Evolutionary conservation across 805 yeast genomes (phyloP).

Genomic region (Wickerhamomyces canadensis): DNA sequence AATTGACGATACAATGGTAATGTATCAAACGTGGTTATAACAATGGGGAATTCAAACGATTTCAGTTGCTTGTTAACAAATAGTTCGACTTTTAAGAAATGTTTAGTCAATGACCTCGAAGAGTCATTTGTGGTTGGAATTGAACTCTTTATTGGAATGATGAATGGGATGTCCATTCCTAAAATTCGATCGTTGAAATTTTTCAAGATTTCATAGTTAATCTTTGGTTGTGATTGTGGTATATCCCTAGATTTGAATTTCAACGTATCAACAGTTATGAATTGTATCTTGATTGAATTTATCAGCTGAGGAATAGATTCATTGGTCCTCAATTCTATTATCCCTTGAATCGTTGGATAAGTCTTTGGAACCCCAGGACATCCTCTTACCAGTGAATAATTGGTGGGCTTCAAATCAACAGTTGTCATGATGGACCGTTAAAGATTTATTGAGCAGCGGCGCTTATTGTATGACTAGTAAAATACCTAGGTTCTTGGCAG

Average conservation of each 20-base stretch:
- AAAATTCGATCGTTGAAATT: conserved; percentile 38
- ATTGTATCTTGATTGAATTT: conserved; percentile 41
- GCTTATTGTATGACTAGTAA: neutral
- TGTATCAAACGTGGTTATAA: conserved; percentile 50
- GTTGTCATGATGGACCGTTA: neutral
- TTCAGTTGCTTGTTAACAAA: conserved; percentile 8
- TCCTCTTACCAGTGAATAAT: conserved; percentile 50
- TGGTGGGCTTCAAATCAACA: conserved; percentile 39
- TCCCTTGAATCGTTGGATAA: conserved; percentile 54
- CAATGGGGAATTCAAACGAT: conserved; percentile 39
- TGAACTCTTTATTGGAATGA: conserved; percentile 50
- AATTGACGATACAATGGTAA: conserved; percentile 52
- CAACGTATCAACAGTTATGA: conserved; percentile 47
- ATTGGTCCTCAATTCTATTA: conserved; percentile 46
- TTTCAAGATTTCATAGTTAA: conserved; percentile 28
- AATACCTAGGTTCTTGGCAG: neutral
- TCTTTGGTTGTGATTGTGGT: conserved; percentile 25
- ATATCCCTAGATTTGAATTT: conserved; percentile 32
- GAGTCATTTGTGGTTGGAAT: conserved; percentile 48
- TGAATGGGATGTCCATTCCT: conserved; percentile 55
- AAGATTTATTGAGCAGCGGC: no score
- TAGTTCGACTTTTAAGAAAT: conserved; percentile 34
- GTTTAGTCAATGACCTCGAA: conserved; percentile 38
- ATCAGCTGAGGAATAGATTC: conserved; percentile 42
- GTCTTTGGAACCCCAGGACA: conserved; percentile 66